Conservation (phyloP, 1,284 basidiomycete species). For the Porogramme epimiltina region DNA sequence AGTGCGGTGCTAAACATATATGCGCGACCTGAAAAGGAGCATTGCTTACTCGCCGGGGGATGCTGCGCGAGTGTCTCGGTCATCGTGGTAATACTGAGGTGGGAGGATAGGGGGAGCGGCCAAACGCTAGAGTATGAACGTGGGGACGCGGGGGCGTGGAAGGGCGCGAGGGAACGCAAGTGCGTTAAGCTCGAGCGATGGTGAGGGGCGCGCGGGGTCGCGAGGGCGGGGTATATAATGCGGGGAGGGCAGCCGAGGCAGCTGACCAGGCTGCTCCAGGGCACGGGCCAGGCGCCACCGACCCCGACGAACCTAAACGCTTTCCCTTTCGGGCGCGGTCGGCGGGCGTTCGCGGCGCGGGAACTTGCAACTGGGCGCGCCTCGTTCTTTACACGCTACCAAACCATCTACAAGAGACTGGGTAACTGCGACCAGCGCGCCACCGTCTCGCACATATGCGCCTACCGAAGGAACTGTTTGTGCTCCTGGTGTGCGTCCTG, state of each 20-base stretch:
- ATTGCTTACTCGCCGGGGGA: conserved; percentile 26
- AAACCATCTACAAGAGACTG: too few relatives aligned
- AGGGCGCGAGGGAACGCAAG: not conserved
- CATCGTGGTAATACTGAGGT: conserved; percentile 8
- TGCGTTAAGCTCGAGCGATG: not conserved
- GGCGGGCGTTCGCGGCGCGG: too few relatives aligned
- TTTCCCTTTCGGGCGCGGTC: conserved; percentile 10
- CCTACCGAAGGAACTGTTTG: not conserved
- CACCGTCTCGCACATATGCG: not conserved
- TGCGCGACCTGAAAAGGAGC: not conserved
- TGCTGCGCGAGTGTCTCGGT: conserved; percentile 31
- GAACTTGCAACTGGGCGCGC: too few relatives aligned
- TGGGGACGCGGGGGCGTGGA: not conserved
- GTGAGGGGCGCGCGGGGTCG: not conserved
- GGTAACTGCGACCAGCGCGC: too few relatives aligned
- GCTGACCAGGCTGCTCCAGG: conserved; percentile 22
- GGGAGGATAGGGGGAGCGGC: not conserved
- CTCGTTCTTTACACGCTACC: too few relatives aligned
- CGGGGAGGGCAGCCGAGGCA: conserved; percentile 12
- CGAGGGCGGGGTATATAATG: conserved; percentile 9
- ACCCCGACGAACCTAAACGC: conserved; percentile 20
- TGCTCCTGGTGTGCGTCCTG: not conserved
- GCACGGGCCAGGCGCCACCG: conserved; percentile 23
- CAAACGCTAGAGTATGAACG: not conserved
- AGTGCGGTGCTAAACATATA: not conserved